Percentiles rank a stretch among this genome's conserved stretches.
Conservation (phyloP, 2,329 filamentous ascomycete genomes). For the Fusarium sp. region DNA sequence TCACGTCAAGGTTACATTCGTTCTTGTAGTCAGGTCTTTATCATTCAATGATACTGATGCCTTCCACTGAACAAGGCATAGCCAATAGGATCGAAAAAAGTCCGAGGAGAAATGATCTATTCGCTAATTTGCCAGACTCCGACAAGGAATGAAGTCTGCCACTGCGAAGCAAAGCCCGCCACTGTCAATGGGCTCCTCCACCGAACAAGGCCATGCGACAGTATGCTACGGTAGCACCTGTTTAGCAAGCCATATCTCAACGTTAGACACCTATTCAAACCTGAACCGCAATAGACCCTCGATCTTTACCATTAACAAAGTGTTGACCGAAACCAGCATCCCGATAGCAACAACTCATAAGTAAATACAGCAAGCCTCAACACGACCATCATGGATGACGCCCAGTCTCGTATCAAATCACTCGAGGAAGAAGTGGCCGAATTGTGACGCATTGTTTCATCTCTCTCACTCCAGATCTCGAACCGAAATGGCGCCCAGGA, state of each 20-base stretch:
- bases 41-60: no score
- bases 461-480: neutral
- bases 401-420: neutral
- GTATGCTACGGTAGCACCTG: neutral
- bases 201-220: no score
- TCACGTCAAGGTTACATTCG: no score
- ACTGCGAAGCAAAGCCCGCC: neutral
- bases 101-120: neutral
- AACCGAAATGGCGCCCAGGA: neutral
- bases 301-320: fast-evolving
- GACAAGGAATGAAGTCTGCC: neutral
- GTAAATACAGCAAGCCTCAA: neutral
- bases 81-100: no score
- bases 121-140: neutral
- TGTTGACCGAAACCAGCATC: neutral
- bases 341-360: neutral
- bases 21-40: neutral
- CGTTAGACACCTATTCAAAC: neutral
- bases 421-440: neutral
- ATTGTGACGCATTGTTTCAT: neutral
- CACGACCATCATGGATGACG: neutral
- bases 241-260: no score
- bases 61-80: no score
- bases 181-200: neutral
- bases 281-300: neutral